Evolutionary conservation across 495 filamentous ascomycete genomes (phyloP).

Genomic region (Ramalina intermedia): DNA sequence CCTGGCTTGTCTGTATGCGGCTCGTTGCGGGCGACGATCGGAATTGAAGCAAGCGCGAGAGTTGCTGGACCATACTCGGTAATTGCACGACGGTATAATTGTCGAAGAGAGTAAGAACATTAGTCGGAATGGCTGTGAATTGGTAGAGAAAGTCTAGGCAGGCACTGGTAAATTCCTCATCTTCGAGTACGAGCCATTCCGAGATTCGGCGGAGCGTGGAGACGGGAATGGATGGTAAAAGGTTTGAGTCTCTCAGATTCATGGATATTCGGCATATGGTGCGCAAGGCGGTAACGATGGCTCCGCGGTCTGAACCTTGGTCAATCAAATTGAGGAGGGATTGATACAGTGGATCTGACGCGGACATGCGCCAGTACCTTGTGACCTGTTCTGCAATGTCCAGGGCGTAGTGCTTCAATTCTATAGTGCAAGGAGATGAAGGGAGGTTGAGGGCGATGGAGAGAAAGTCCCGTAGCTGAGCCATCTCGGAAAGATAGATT

Average conservation of each 20-base stretch:
- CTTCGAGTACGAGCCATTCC: slow-evolving; percentile 72
- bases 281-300: slow-evolving; percentile 69
- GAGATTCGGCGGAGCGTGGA: slow-evolving; percentile 52
- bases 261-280: slow-evolving; percentile 81
- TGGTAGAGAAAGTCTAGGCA: slow-evolving; percentile 92
- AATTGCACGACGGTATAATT: slow-evolving; percentile 24
- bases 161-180: slow-evolving; percentile 76
- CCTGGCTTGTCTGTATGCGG: slow-evolving; percentile 30
- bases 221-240: slow-evolving; percentile 53
- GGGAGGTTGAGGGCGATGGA: slow-evolving; percentile 71
- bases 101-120: slow-evolving; percentile 55
- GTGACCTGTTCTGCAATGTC: slow-evolving; percentile 90
- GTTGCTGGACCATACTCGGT: slow-evolving; percentile 55
- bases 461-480: slow-evolving; percentile 62
- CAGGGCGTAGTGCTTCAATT: slow-evolving; percentile 80
- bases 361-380: slow-evolving; percentile 52
- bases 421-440: slow-evolving; percentile 53
- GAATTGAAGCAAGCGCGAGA: slow-evolving; percentile 60
- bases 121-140: slow-evolving; percentile 75
- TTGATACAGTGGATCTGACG: slow-evolving; percentile 34
- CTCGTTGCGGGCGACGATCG: slow-evolving; percentile 34
- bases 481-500: slow-evolving; percentile 55
- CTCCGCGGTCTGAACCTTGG: slow-evolving; percentile 62
- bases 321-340: slow-evolving; percentile 33
- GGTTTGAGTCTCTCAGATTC: slow-evolving; percentile 52